Base-by-base conservation (phyloP, 2,329 filamentous ascomycete species). In the Fusarium euwallaceae region DNA sequence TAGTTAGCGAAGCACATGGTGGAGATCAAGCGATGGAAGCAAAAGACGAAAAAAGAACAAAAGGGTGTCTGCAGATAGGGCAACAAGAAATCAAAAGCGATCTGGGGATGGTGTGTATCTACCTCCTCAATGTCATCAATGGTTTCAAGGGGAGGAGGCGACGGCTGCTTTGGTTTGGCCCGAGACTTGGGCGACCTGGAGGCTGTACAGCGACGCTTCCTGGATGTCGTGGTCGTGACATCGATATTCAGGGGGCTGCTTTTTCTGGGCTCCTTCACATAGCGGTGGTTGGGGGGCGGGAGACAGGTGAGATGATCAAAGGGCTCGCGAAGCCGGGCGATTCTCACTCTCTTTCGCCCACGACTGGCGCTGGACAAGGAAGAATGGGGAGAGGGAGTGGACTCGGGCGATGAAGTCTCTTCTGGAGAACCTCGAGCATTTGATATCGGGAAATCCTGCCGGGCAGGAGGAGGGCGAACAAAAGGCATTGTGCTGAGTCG, bases 1-100 rank as follows among this genome's bases (percentile, higher is more conserved):
- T 6, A 20, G 67, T 81, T 70, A 81, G 79, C 11, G 39, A 9
- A 34, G 51, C 36, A 60, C 36, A 39, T 22, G 6, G 7, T 6
- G 17, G 16, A 60, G 56, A 9, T 39, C 2, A 41, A 60, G 48
- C 22, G 37, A 22, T 17, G 20, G 11, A 29, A n/a, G 24, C 43
- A 22, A 27, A 20, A 48, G 22, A n/a, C 36, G 14, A 55, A 32
- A 20, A 36, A 11, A 27, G 3, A 41, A 59, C 27, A n/a, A 14
- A 48, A 61, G 53, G 56, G 64, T 43, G 14, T 60, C 24, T 60
- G 16, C 11, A 41, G 24, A 11, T 12, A 55, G n/a, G 22, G 14
- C 29, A 36, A 20, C 20, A 36, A 10, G 20, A 17, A 64, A 61
- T 39, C 51, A 48, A 55, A 24, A 20, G n/a, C 14, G 48, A 34